These are phyloP conservation scores for Pseudognaphalium luteoalbum DNA, from an alignment of 129 eudicot genomes.

Conservation along the genomic window DNA sequence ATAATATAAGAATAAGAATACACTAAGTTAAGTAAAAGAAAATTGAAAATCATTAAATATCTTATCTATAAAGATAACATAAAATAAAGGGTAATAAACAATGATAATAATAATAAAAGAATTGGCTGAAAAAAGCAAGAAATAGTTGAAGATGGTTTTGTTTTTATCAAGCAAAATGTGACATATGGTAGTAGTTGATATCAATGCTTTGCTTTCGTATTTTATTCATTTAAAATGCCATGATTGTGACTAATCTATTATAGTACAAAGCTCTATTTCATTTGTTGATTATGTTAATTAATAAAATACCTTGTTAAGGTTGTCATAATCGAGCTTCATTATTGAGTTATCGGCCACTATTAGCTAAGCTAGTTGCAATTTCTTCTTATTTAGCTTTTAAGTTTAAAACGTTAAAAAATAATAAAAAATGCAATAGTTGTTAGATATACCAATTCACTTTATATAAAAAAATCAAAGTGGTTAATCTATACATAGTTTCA, in stretches of 20 bases:
- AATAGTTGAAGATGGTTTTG: neutral
- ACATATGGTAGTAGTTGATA: slow-evolving; percentile 23
- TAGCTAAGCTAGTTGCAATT: slow-evolving; percentile 8
- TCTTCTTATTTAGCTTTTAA: neutral
- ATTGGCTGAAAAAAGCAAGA: slow-evolving; percentile 28
- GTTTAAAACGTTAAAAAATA: neutral
- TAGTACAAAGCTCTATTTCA: neutral
- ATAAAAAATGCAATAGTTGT: neutral
- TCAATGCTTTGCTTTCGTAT: slow-evolving; percentile 31
- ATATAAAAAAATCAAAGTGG: neutral
- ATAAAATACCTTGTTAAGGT: neutral
- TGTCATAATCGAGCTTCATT: slow-evolving; percentile 31
- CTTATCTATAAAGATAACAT: neutral
- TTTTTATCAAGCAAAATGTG: neutral
- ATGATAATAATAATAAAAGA: neutral
- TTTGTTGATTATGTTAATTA: neutral
- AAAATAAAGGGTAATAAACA: neutral
- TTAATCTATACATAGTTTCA: neutral
- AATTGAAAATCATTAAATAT: too few species aligned
- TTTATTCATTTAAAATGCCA: slow-evolving; percentile 16
- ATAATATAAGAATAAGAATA: too few species aligned
- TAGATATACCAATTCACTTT: neutral
- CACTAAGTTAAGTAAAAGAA: too few species aligned
- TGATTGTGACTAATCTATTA: slow-evolving; percentile 28
- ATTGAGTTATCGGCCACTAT: neutral